phyloP scores from a whole-genome alignment of 139 green algal species.

The Astrephomene gubernaculifera region DNA sequence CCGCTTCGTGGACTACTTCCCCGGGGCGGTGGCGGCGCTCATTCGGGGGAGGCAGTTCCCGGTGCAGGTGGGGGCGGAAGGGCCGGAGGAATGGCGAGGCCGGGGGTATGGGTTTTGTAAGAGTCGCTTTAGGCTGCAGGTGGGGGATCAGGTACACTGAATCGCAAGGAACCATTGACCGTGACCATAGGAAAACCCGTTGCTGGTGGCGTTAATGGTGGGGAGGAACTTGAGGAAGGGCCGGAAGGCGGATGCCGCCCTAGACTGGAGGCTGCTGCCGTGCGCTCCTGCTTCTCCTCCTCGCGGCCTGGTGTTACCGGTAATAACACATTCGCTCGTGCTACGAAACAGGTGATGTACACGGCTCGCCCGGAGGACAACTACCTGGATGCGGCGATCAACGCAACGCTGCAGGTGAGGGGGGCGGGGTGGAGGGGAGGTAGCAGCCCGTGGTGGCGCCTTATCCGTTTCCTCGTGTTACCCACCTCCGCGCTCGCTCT shows the following conservation, averaged over 20 bases:
- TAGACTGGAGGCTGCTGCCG: too few relatives aligned
- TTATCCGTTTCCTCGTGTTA: not conserved
- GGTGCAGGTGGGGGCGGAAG: conserved; percentile 58
- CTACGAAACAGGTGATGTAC: conserved; percentile 63
- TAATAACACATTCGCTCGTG: too few relatives aligned
- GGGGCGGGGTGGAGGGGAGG: not conserved
- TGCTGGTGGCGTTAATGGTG: too few relatives aligned
- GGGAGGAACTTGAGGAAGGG: not conserved
- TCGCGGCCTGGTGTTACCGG: too few relatives aligned
- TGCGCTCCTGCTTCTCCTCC: too few relatives aligned
- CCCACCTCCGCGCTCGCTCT: not conserved
- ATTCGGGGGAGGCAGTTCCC: conserved; percentile 84
- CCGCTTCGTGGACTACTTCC: conserved; percentile 81
- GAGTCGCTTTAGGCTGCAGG: too few relatives aligned
- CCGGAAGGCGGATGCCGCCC: too few relatives aligned
- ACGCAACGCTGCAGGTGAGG: conserved; percentile 78
- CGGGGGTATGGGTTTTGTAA: too few relatives aligned
- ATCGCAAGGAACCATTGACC: too few relatives aligned
- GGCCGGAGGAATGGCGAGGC: not conserved
- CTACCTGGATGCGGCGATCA: conserved; percentile 92
- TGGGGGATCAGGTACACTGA: not conserved
- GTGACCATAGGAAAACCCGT: too few relatives aligned
- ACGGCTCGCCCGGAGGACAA: conserved; percentile 81
- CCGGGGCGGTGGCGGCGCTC: conserved; percentile 64
- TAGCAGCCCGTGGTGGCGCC: not conserved